These are phyloP conservation scores for Globisporangium carolinianum DNA, from an alignment of 352 stramenopile genomes.

Conservation along the genomic window DNA sequence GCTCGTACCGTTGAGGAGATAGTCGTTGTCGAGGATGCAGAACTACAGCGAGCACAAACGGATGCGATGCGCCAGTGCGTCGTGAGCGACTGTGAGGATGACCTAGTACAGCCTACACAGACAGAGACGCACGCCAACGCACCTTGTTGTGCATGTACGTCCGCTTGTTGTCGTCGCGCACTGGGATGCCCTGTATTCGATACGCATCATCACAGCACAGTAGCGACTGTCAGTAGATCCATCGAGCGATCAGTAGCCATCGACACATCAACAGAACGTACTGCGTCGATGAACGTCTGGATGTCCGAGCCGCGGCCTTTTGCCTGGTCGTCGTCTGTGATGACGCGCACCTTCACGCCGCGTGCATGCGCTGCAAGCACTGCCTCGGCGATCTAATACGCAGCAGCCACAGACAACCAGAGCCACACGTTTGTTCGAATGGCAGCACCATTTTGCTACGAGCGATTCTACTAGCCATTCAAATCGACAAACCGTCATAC, in stretches of 20 bases:
- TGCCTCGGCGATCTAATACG: constrained; percentile 40
- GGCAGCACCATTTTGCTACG: background rate
- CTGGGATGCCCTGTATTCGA: constrained; percentile 39
- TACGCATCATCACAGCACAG: background rate
- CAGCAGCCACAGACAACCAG: constrained; percentile 3
- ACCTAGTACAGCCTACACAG: background rate
- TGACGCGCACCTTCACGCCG: constrained; percentile 47
- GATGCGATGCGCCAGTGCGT: background rate
- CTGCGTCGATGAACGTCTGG: constrained; percentile 65
- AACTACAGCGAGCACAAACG: constrained; percentile 23
- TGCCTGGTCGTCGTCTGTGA: constrained; percentile 58
- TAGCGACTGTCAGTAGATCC: background rate
- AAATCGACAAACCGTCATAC: constrained; percentile 12
- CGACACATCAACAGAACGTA: constrained; percentile 11
- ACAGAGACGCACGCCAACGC: background rate
- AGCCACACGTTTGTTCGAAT: background rate
- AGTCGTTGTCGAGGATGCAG: constrained; percentile 56
- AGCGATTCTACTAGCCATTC: too few species aligned
- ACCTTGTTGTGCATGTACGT: constrained; percentile 79
- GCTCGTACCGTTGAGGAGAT: constrained; percentile 45
- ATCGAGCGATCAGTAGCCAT: too few species aligned
- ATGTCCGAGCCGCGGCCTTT: constrained; percentile 59
- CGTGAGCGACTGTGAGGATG: background rate
- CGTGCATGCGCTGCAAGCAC: constrained; percentile 48
- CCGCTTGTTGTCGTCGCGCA: constrained; percentile 45